Base-by-base conservation (phyloP, 2,329 filamentous ascomycete genomes). In the Fusarium proliferatum region DNA sequence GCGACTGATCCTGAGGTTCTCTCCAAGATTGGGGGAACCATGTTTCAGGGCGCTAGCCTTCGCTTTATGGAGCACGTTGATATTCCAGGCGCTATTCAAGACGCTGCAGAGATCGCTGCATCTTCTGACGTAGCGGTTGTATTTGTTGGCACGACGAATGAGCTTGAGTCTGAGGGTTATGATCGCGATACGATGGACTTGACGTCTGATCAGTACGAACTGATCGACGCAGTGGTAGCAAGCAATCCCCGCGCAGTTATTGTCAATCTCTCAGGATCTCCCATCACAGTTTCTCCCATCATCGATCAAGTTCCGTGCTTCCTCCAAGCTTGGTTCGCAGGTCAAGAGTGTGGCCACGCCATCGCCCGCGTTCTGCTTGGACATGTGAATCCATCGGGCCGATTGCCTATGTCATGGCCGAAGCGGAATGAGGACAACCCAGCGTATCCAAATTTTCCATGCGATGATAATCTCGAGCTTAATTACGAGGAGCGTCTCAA, bases 131-230 rank as follows among this genome's bases (percentile, higher is more conserved):
- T 39, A 0, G 64, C 64, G 0, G 28, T 67, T 10, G 33, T 67
- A 0, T 65, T 65, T n/a, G 61, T 67, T 6, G 64, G 64, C 4
- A 67, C 61, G 6, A 67, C 64, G 0, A 65, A 66, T 23, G 64
- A 67, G 6, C 23, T 67, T 6, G 64, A 67, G 12, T 67, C 64
- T 5, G 64, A 67, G 4, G 64, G 64, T 2, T 67, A 65, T 28
- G 64, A 67, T 16, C 64, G 61, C 3, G 52, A 67, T 9, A 46
- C 64, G 3, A 60, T 60, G 64, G 62, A 67, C 15, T n/a, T 67
- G 5, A 42, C 28, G 16, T 30, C 34, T 15, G 41, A 52, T 26
- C 64, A 67, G 11, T 67, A 67, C 5, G 9, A n/a, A 1, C 3
- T 67, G 4, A 21, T 67, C 10, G 28, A n/a, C 1, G 45, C 39